These are phyloP conservation scores for Globisporangium nagaii DNA, from an alignment of 352 stramenopile genomes.

Conservation along the genomic window DNA sequence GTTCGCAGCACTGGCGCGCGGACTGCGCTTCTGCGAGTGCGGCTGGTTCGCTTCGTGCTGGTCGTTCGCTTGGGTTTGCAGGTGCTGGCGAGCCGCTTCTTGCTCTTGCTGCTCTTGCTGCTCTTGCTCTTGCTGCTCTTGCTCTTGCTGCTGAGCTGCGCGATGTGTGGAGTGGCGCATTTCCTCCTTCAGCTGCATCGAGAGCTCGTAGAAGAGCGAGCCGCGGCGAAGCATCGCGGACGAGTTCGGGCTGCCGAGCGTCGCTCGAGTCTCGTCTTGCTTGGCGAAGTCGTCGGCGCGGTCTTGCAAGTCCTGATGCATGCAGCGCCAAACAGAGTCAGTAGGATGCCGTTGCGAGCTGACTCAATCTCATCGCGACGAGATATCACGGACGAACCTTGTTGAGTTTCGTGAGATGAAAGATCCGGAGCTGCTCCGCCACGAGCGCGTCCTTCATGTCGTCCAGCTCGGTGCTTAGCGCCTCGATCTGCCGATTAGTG, in stretches of 20 bases:
- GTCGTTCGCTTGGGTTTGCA: background rate
- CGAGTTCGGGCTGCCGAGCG: slow-evolving; percentile 2
- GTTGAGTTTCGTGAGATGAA: slow-evolving; percentile 23
- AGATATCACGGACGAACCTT: no score
- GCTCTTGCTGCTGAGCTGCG: background rate
- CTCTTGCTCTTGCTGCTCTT: no score
- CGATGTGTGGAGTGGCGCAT: background rate
- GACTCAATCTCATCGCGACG: no score
- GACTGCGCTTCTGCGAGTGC: background rate
- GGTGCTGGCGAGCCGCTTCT: no score
- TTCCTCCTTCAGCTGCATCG: slow-evolving; percentile 27
- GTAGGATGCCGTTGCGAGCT: no score
- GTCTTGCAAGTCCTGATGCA: slow-evolving; percentile 24
- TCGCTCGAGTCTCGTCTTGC: background rate
- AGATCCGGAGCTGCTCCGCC: slow-evolving; percentile 26
- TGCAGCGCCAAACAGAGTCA: background rate
- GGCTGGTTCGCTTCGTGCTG: background rate
- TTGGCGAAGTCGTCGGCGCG: slow-evolving; percentile 1
- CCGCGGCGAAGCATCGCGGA: slow-evolving; percentile 18
- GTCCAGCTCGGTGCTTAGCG: slow-evolving; percentile 24
- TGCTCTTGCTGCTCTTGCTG: no score
- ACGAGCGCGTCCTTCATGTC: slow-evolving; percentile 28
- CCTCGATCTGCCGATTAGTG: slow-evolving; percentile 28
- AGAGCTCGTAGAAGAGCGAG: slow-evolving; percentile 45
- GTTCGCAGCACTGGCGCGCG: background rate